Percentiles rank a stretch among this genome's conserved stretches.
These are phyloP conservation scores for Solanum ossicruentum DNA, from an alignment of 257 asterid species.

Conservation along the genomic window DNA sequence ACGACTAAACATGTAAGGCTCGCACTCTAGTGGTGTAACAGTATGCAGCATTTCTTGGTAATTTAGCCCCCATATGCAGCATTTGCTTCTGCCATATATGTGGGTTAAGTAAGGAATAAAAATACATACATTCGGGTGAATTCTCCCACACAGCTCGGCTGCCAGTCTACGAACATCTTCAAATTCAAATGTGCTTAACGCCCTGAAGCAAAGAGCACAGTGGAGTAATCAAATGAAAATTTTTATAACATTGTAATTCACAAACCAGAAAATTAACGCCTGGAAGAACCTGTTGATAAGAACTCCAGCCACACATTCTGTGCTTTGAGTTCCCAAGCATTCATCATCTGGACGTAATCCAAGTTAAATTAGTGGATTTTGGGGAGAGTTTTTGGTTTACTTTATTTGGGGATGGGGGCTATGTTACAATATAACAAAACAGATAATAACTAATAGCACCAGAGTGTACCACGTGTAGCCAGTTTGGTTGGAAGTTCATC, in stretches of 20 bases:
- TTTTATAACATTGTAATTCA: neutral
- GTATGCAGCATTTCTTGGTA: neutral
- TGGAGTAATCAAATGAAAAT: neutral
- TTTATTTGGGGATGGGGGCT: neutral
- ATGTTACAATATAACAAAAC: neutral
- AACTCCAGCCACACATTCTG: conserved; percentile 53
- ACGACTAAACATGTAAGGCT: neutral
- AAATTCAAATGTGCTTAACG: conserved; percentile 52
- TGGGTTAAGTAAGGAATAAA: neutral
- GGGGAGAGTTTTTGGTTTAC: neutral
- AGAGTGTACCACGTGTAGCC: conserved; percentile 35
- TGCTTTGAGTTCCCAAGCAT: conserved; percentile 17
- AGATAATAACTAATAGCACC: neutral
- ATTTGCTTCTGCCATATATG: neutral
- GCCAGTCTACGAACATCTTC: conserved; percentile 94
- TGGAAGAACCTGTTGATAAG: conserved; percentile 51
- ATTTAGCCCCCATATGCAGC: neutral
- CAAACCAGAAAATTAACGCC: neutral
- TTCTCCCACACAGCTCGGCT: conserved; percentile 88
- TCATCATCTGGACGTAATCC: conserved; percentile 27
- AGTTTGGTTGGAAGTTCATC: conserved; percentile 30
- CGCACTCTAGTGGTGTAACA: neutral
- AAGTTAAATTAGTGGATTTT: neutral
- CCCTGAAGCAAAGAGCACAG: conserved; percentile 29
- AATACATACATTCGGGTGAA: conserved; percentile 59